Base-by-base conservation (phyloP, 2,329 filamentous ascomycete species). In the Incumbomyces delicatus region DNA sequence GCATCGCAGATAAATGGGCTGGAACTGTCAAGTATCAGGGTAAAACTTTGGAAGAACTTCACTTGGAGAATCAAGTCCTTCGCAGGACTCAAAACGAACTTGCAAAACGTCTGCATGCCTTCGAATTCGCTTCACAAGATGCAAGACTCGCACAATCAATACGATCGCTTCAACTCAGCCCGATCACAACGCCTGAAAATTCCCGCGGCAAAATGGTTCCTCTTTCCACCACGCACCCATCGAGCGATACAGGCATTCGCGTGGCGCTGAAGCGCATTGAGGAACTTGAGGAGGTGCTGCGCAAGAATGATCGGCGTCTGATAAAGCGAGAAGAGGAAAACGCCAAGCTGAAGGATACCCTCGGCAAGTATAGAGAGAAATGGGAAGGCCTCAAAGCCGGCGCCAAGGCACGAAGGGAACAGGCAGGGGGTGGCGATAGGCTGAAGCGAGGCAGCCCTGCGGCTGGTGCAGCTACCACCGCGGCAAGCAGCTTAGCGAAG, bases 61-160 rank as follows among this genome's bases (percentile, higher is more conserved):
- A 84, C 53, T 77, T 90, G 41, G 87, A 96, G 61, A 98, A 96
- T 63, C 77, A 84, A 52, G 85, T 85, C 8, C 74, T 96, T 42
- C 90, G 92, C 58, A 78, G 84, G 48, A 81, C 88, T 57, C 78
- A 94, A 7, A 89, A 96, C 64, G 87, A 87, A 41, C 76, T 95
- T 31, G 86, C 85, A 52, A 86, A 84, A 57, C 80, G 90, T 1
- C 76, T 98, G n/a, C 85, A 92, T 58, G 84, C 88, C 52, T 98
- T 95, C 68, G 90, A 98, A 65, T 82, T 87, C 33, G 89, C 87
- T 57, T 87, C 88, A 0, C 92, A 96, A 85, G 32, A 86, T 84
- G 44, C 78, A 89, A 66, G 87, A 2, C 75, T 96, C 30, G 86
- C 89, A 12, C 87, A 95, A 62, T 94, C 87, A 56, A 81, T 80